phyloP scores from a whole-genome alignment of 257 asterid genomes.

The Solanum bulbocastanum region DNA sequence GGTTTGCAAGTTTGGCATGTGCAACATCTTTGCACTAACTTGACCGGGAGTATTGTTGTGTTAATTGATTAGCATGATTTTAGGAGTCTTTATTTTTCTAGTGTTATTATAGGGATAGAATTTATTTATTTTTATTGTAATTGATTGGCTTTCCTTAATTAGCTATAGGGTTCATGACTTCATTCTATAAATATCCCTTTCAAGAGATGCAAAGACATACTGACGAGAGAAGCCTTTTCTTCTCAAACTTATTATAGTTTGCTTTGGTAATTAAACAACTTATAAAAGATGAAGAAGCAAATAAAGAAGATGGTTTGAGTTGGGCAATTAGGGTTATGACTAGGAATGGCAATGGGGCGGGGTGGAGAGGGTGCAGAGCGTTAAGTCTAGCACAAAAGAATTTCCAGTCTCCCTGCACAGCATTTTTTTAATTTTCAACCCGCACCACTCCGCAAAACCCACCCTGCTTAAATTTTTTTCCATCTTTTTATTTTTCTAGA shows the following conservation, averaged over 20 bases:
- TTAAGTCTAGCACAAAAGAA: neutral
- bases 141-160: neutral
- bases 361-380: neutral
- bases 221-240: neutral
- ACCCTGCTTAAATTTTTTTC: neutral
- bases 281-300: neutral
- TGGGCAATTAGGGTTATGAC: neutral
- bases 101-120: neutral
- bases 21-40: neutral
- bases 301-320: neutral
- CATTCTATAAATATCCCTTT: neutral
- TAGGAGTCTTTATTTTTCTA: neutral
- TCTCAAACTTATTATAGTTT: neutral
- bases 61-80: neutral
- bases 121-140: neutral
- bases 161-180: neutral
- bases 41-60: neutral
- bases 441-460: neutral
- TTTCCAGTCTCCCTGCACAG: neutral
- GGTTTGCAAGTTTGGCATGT: neutral
- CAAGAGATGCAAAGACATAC: neutral
- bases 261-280: neutral
- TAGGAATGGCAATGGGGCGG: neutral
- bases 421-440: neutral
- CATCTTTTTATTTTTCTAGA: neutral